A percentile compares a stretch with the other conserved stretches of the same genome.
These are phyloP conservation scores for Ganoderma boninense DNA, from an alignment of 1,284 basidiomycete genomes.

Conservation along the genomic window DNA sequence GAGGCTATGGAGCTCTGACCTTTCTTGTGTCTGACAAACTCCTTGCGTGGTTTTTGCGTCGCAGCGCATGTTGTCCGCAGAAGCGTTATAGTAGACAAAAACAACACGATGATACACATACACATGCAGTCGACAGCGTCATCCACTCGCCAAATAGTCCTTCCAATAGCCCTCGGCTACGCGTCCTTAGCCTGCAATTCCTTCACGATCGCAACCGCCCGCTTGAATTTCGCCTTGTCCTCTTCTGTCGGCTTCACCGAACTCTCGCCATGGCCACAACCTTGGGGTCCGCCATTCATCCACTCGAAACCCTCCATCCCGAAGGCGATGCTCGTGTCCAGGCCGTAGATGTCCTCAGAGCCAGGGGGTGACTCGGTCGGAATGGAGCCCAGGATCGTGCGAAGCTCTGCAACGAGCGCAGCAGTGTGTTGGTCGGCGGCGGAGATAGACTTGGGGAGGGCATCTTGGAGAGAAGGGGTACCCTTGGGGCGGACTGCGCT, in stretches of 20 bases:
- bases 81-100: not conserved
- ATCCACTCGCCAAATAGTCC: not conserved
- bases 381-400: conserved; percentile 62
- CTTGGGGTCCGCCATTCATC: conserved; percentile 68
- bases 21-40: not conserved
- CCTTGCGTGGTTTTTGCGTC: not conserved
- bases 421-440: conserved; percentile 45
- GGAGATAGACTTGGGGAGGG: conserved; percentile 54
- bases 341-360: conserved; percentile 73
- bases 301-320: conserved; percentile 65
- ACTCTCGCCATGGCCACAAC: conserved; percentile 63
- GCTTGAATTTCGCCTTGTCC: conserved; percentile 68
- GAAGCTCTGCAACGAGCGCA: conserved; percentile 62
- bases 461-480: conserved; percentile 51
- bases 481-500: conserved; percentile 58
- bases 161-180: conserved; percentile 6
- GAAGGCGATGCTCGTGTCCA: conserved; percentile 72
- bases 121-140: not conserved
- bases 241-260: conserved; percentile 60
- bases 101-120: not conserved
- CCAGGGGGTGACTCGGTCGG: conserved; percentile 68
- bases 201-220: conserved; percentile 73
- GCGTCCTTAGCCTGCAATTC: conserved; percentile 53
- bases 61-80: not conserved
- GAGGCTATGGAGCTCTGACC: not conserved